phyloP scores from a whole-genome alignment of 331 rosid species.

The Rhamnella rubrinervis region DNA sequence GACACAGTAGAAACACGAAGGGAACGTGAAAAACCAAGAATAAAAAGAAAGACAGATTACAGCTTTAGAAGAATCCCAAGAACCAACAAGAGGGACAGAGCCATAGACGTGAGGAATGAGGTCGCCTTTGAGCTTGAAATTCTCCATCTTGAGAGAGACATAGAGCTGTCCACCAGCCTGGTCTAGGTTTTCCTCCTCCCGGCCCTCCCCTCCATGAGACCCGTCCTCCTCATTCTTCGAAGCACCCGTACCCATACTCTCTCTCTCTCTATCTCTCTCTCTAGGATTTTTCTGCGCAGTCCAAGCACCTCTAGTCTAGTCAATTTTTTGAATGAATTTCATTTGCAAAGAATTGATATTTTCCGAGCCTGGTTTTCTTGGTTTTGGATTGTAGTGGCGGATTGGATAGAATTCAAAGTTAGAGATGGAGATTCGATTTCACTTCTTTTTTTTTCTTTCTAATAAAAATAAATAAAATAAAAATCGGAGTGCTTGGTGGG shows the following conservation, averaged over 20 bases:
- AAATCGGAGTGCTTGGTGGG: too few species aligned
- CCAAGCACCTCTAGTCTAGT: too few species aligned
- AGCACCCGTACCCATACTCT: constrained; percentile 62
- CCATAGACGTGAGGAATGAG: constrained; percentile 92
- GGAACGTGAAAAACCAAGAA: neutral
- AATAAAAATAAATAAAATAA: too few species aligned
- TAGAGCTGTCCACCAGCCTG: constrained; percentile 85
- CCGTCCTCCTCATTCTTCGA: constrained; percentile 57
- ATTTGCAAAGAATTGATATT: too few species aligned
- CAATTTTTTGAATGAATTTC: too few species aligned
- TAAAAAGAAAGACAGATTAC: constrained; percentile 34
- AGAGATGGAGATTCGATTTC: constrained; percentile 33
- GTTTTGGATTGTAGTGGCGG: neutral
- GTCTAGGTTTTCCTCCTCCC: constrained; percentile 46
- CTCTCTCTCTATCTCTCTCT: neutral
- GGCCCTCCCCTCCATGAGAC: constrained; percentile 45
- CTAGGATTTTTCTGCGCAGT: neutral
- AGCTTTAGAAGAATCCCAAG: constrained; percentile 94
- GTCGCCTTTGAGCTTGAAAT: constrained; percentile 67
- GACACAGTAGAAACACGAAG: neutral
- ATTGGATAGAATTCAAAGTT: constrained; percentile 32
- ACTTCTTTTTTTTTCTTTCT: neutral
- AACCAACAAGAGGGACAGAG: constrained; percentile 84
- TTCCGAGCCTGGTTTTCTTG: too few species aligned
- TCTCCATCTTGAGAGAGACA: constrained; percentile 91